Evolutionary conservation across 352 stramenopile genomes (phyloP).

Genomic region (Globisporangium polare): DNA sequence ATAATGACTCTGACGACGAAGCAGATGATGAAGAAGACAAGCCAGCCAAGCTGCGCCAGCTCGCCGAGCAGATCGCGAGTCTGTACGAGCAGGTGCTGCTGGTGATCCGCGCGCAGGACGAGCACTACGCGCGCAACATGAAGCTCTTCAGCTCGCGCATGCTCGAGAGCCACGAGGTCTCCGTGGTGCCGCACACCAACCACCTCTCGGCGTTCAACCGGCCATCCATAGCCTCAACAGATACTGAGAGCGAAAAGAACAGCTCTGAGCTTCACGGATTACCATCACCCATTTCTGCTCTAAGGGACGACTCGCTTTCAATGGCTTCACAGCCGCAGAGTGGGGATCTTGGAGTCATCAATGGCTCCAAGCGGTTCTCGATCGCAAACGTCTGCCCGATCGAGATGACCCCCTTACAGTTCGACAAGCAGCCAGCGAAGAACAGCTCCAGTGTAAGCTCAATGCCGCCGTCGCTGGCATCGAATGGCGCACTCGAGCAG

Average conservation of each 20-base stretch:
- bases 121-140: conserved; percentile 55
- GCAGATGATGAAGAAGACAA: background rate
- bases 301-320: background rate
- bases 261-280: background rate
- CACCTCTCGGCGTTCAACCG: background rate
- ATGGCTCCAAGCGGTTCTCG: conserved; percentile 36
- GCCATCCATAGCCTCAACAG: background rate
- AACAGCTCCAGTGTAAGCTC: background rate
- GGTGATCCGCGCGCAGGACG: conserved; percentile 48
- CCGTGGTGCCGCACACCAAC: conserved; percentile 23
- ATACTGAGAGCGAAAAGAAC: background rate
- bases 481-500: conserved; percentile 25
- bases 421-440: background rate
- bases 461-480: background rate
- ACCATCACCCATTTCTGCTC: background rate
- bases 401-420: conserved; percentile 8
- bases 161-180: conserved; percentile 62
- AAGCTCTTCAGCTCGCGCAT: conserved; percentile 68
- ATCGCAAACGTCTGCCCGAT: conserved; percentile 15
- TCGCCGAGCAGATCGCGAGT: background rate
- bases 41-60: background rate
- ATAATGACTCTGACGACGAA: background rate
- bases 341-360: conserved; percentile 44
- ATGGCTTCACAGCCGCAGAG: background rate
- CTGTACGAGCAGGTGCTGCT: conserved; percentile 30